Base-by-base conservation (phyloP, 2,329 filamentous ascomycete species). In the Arachnopeziza araneosa region DNA sequence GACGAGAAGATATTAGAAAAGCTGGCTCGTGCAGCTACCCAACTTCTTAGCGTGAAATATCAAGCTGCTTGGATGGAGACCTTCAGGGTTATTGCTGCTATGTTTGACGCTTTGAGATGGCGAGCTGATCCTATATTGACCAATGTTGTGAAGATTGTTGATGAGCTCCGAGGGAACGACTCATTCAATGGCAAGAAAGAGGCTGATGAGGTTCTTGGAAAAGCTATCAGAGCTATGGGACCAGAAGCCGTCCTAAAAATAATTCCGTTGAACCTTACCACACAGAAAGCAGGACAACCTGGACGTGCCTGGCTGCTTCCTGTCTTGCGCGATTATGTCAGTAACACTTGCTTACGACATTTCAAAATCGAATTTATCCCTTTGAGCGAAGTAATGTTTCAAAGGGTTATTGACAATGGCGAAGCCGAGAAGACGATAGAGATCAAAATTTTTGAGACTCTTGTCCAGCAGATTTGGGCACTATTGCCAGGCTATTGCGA, bases 221-320 rank as follows among this genome's bases (percentile, higher is more conserved):
- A 90, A 70, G 95, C 93, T 5, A 86, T 98, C 63, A 84, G 87
- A 64, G 91, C 91, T 9, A 95, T 97, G 86, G 95, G 95, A 0
- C 91, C 95, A 0, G 89, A 92, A 66, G 85, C 87, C 3, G 89
- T 97, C 0, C 82, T 99, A 30, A 81, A 84, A 0, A 86, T 96
- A 23, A 80, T 99, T 36, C 93, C 95, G 3, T 78, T 97, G 61
- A 98, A 98, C 73, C 83, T 99, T 12, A 80, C 85, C 50, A 89
- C 88, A 71, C 89, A 92, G 23, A 85, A 85, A 64, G 83, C 86
- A 68, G 89, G 88, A 19, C 85, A 96, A 70, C 84, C 89, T 24
- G 95, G 95, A 56, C 83, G 95, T 71, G 95, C 95, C 19, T 99
- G 95, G 95, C 84, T 99, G 77, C 83, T 99, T 56, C 95, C 95